phyloP scores from a whole-genome alignment of 805 yeast species.

The Metschnikowia similis region DNA sequence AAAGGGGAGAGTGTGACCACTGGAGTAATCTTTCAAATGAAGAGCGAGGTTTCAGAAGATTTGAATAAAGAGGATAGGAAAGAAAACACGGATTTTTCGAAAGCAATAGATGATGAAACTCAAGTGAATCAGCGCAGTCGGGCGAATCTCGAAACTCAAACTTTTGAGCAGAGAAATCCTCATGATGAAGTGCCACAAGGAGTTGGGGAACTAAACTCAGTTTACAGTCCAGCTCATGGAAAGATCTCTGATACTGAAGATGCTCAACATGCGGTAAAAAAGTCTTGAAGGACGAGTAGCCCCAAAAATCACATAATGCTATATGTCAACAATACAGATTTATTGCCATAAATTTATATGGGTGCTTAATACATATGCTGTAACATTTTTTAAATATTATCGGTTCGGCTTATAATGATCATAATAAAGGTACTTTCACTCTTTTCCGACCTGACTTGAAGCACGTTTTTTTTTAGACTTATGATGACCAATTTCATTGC shows the following conservation, averaged over 20 bases:
- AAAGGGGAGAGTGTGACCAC: not conserved
- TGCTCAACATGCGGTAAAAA: not conserved
- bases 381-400: not conserved
- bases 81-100: not conserved
- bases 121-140: not conserved
- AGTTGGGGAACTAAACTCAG: not conserved
- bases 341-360: not conserved
- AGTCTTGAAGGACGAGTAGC: not conserved
- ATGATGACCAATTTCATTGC: conserved; percentile 74
- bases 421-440: not conserved
- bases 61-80: not conserved
- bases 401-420: too few relatives aligned
- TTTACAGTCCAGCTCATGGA: not conserved
- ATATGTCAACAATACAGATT: not conserved
- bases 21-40: not conserved
- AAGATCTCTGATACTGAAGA: not conserved
- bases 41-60: not conserved
- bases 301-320: not conserved
- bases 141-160: not conserved
- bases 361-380: not conserved
- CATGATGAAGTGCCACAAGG: not conserved
- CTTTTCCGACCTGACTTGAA: not conserved
- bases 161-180: not conserved
- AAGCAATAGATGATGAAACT: not conserved
- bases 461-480: conserved; percentile 53